A percentile compares a stretch with the other conserved stretches of the same genome.
These are phyloP conservation scores for Diutina siamensis DNA, from an alignment of 1,139 yeast genomes.

Conservation along the genomic window DNA sequence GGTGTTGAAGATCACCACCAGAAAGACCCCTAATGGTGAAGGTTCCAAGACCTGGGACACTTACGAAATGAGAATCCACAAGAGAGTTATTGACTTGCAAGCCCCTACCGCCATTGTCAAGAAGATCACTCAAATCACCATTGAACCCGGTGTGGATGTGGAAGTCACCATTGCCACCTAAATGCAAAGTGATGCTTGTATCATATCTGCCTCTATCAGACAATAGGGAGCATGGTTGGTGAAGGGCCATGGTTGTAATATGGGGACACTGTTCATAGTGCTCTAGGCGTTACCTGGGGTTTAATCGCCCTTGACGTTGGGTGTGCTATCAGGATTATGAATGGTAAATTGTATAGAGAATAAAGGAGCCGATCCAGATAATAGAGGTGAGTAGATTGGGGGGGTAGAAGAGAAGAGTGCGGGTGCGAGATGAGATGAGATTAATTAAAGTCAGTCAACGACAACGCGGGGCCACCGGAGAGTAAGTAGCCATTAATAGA, in stretches of 20 bases:
- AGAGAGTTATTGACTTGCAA: constrained; percentile 97
- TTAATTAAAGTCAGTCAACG: too few relatives aligned
- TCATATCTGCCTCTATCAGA: background rate
- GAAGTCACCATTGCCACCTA: constrained; percentile 23
- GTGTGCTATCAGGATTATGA: constrained; percentile 6
- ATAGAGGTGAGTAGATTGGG: too few relatives aligned
- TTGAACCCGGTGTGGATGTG: constrained; percentile 40
- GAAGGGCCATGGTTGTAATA: background rate
- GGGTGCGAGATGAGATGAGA: too few relatives aligned
- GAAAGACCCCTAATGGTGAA: constrained; percentile 99
- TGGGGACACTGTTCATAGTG: constrained; percentile 4
- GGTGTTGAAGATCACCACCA: constrained; percentile 96
- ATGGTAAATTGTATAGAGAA: constrained; percentile 5
- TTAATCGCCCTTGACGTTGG: constrained; percentile 4
- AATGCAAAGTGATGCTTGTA: constrained; percentile 9
- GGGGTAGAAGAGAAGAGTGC: too few relatives aligned
- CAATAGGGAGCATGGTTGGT: constrained; percentile 1
- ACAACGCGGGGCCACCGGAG: too few relatives aligned
- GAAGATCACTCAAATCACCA: constrained; percentile 90
- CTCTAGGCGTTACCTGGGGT: constrained; percentile 6
- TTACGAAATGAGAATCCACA: constrained; percentile 99
- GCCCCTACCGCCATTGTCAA: constrained; percentile 92
- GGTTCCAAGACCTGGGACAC: constrained; percentile 99
- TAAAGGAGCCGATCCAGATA: background rate
- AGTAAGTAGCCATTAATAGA: too few relatives aligned